These are phyloP conservation scores for Cryptococcus sp. DNA, from an alignment of 1,284 basidiomycete genomes.

Conservation along the genomic window DNA sequence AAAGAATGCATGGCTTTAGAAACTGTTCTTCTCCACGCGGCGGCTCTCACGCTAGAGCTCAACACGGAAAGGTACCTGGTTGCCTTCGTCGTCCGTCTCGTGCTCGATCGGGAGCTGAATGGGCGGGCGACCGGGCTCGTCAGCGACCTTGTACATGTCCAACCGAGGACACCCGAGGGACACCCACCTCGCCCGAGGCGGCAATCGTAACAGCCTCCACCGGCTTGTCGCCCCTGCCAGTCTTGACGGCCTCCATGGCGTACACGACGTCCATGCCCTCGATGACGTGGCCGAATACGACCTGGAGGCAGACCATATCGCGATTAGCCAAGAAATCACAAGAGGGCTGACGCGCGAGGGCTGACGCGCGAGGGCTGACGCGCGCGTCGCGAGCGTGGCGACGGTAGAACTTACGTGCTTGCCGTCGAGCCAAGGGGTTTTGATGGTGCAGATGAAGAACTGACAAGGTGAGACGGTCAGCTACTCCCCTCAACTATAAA, in stretches of 20 bases:
- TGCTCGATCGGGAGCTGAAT: conserved; percentile 62
- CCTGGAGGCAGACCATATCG: conserved; percentile 50
- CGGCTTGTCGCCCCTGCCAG: conserved; percentile 66
- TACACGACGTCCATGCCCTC: conserved; percentile 83
- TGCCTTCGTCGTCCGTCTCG: conserved; percentile 62
- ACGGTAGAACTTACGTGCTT: conserved; percentile 48
- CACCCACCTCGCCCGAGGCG: conserved; percentile 73
- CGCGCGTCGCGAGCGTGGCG: background rate
- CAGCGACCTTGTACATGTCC: background rate
- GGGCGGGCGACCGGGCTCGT: background rate
- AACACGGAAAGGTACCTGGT: conserved; percentile 84
- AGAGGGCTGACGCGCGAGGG: background rate
- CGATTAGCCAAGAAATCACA: background rate
- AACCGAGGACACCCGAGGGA: background rate
- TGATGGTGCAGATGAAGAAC: conserved; percentile 71
- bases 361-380: too few relatives aligned
- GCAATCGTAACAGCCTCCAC: conserved; percentile 67
- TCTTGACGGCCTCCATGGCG: conserved; percentile 68
- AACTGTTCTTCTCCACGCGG: conserved; percentile 14
- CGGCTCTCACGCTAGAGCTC: conserved; percentile 63
- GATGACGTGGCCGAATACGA: conserved; percentile 86
- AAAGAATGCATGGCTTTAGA: conserved; percentile 34
- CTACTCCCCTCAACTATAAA: background rate
- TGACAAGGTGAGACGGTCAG: conserved; percentile 13
- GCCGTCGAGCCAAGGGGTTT: conserved; percentile 62